Conservation (phyloP, 495 filamentous ascomycete species). For the Penicillium alfredii region DNA sequence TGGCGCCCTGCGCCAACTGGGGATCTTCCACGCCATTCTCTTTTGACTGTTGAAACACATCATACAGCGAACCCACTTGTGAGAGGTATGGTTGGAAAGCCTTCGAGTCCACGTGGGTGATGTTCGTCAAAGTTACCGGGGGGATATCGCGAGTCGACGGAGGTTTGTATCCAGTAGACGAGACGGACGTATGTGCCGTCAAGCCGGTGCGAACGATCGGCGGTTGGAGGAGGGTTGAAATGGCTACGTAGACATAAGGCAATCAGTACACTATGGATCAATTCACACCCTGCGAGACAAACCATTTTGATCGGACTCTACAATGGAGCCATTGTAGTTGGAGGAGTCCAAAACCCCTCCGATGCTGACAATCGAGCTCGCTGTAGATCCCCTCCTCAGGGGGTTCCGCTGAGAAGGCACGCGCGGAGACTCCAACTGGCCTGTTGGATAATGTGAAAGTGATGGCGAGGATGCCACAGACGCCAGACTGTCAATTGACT, state of each 20-base stretch:
- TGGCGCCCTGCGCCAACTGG: constrained; percentile 25
- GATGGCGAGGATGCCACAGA: constrained; percentile 47
- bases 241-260: constrained; percentile 48
- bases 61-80: constrained; percentile 74
- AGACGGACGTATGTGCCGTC: constrained; percentile 62
- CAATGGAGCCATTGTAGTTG: constrained; percentile 53
- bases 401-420: constrained; percentile 40
- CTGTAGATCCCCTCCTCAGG: constrained; percentile 69
- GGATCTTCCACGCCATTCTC: constrained; percentile 54
- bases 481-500: constrained; percentile 63
- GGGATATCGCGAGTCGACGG: constrained; percentile 92
- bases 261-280: constrained; percentile 2
- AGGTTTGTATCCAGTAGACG: constrained; percentile 65
- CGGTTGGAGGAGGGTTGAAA: constrained; percentile 86
- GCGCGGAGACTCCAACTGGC: constrained; percentile 38
- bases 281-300: constrained; percentile 7
- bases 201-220: constrained; percentile 87
- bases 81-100: constrained; percentile 79
- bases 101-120: constrained; percentile 70
- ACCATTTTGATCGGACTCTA: constrained; percentile 80
- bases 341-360: constrained; percentile 68
- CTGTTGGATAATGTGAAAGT: constrained; percentile 55
- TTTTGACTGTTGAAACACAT: constrained; percentile 73
- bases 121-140: constrained; percentile 86
- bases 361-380: constrained; percentile 80